These are phyloP conservation scores for Scheffersomyces stambukii DNA, from an alignment of 1,139 yeast genomes.

Conservation along the genomic window DNA sequence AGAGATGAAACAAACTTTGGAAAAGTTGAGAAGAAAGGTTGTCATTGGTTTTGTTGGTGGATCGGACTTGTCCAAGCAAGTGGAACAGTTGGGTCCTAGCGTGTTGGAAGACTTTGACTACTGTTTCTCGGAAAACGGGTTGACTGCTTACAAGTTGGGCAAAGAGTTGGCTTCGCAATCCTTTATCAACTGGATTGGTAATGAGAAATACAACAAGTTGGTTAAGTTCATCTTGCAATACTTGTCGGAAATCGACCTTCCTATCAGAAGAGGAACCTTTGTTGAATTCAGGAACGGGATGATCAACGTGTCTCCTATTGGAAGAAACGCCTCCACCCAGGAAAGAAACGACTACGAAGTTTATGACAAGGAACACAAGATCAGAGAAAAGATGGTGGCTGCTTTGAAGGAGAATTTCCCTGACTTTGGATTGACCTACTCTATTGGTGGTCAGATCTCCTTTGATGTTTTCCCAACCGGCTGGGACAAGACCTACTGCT, in stretches of 20 bases:
- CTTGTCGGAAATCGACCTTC: constrained; percentile 81
- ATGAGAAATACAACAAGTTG: constrained; percentile 86
- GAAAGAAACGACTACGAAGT: constrained; percentile 92
- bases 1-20: constrained; percentile 71
- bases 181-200: constrained; percentile 93
- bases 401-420: constrained; percentile 82
- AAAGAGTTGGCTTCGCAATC: constrained; percentile 85
- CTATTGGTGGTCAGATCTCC: constrained; percentile 98
- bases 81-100: constrained; percentile 86
- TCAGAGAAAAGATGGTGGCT: constrained; percentile 77
- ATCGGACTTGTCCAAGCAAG: constrained; percentile 88
- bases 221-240: constrained; percentile 81
- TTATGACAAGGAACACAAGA: constrained; percentile 71
- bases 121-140: constrained; percentile 96
- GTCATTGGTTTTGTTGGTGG: constrained; percentile 99
- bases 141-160: constrained; percentile 94
- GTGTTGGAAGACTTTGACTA: constrained; percentile 83
- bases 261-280: constrained; percentile 96
- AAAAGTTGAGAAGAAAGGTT: constrained; percentile 78
- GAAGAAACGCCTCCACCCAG: constrained; percentile 92
- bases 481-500: constrained; percentile 98
- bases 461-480: constrained; percentile 99
- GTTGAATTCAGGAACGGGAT: constrained; percentile 98
- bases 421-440: constrained; percentile 83
- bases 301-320: constrained; percentile 97